These are phyloP conservation scores for Aspergillus quadricinctus DNA, from an alignment of 2,329 filamentous ascomycete genomes.

Conservation along the genomic window DNA sequence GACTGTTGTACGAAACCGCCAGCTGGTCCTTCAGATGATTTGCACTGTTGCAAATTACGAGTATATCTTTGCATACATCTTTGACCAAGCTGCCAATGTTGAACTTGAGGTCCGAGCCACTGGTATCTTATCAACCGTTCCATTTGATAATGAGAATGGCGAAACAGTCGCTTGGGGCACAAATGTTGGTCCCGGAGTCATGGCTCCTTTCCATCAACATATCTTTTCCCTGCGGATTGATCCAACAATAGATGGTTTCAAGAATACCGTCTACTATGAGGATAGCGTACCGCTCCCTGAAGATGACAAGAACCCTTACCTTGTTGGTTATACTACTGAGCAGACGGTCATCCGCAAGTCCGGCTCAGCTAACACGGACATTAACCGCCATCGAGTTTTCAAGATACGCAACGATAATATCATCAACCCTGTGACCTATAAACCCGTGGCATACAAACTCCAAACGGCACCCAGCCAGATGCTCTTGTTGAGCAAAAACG, in stretches of 20 bases:
- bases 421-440: slow-evolving; percentile 52
- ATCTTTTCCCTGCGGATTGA: slow-evolving; percentile 66
- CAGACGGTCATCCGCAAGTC: slow-evolving; percentile 47
- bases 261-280: slow-evolving; percentile 54
- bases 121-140: slow-evolving; percentile 63
- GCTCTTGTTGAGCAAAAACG: slow-evolving; percentile 48
- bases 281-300: slow-evolving; percentile 60
- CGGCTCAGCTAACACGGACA: slow-evolving; percentile 46
- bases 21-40: slow-evolving; percentile 65
- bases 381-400: slow-evolving; percentile 50
- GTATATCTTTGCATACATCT: slow-evolving; percentile 67
- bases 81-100: slow-evolving; percentile 66
- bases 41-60: slow-evolving; percentile 71
- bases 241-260: slow-evolving; percentile 56
- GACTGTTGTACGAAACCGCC: slow-evolving; percentile 59
- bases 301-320: slow-evolving; percentile 47
- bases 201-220: slow-evolving; percentile 70
- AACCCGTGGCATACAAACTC: slow-evolving; percentile 55
- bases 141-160: slow-evolving; percentile 58
- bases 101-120: slow-evolving; percentile 66
- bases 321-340: slow-evolving; percentile 47
- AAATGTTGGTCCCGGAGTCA: slow-evolving; percentile 64
- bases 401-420: slow-evolving; percentile 54
- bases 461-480: slow-evolving; percentile 55
- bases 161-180: slow-evolving; percentile 63